These are phyloP conservation scores for Immersiporthe knoxdaviesiana DNA, from an alignment of 2,329 filamentous ascomycete genomes.

Conservation along the genomic window DNA sequence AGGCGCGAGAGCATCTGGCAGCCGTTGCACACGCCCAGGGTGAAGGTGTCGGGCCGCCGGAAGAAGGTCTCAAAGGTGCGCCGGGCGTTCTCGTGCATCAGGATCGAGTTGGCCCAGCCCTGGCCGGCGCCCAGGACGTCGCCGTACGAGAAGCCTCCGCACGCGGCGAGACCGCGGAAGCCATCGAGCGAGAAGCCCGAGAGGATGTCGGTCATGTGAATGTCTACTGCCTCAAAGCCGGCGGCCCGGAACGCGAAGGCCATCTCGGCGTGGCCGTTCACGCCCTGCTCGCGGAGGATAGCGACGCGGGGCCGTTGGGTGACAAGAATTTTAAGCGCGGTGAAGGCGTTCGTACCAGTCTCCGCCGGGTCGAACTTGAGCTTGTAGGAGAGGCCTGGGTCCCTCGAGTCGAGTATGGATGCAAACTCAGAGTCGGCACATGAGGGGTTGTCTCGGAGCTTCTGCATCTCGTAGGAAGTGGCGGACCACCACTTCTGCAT, in stretches of 20 bases:
- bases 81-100: slow-evolving; percentile 78
- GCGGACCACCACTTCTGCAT: slow-evolving; percentile 88
- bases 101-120: slow-evolving; percentile 93
- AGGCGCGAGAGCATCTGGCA: slow-evolving; percentile 91
- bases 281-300: slow-evolving; percentile 92
- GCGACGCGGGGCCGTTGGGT: slow-evolving; percentile 74
- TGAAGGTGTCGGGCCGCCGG: slow-evolving; percentile 83
- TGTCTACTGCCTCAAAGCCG: slow-evolving; percentile 88
- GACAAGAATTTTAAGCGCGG: slow-evolving; percentile 61
- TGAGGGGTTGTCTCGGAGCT: slow-evolving; percentile 81
- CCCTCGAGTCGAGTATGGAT: slow-evolving; percentile 71
- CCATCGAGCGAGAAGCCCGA: slow-evolving; percentile 77
- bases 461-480: slow-evolving; percentile 91
- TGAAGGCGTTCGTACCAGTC: slow-evolving; percentile 70
- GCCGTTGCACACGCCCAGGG: slow-evolving; percentile 94
- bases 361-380: slow-evolving; percentile 81
- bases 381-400: slow-evolving; percentile 85
- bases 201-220: slow-evolving; percentile 95
- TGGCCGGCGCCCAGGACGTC: slow-evolving; percentile 87
- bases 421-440: slow-evolving; percentile 85
- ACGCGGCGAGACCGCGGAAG: slow-evolving; percentile 90
- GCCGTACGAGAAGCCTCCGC: slow-evolving; percentile 95
- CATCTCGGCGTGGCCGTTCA: slow-evolving; percentile 97
- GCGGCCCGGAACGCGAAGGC: slow-evolving; percentile 92
- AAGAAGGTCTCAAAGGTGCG: slow-evolving; percentile 86